Evolutionary conservation across 306 rosid genomes (phyloP).

Genomic region (Rosa chinensis): DNA sequence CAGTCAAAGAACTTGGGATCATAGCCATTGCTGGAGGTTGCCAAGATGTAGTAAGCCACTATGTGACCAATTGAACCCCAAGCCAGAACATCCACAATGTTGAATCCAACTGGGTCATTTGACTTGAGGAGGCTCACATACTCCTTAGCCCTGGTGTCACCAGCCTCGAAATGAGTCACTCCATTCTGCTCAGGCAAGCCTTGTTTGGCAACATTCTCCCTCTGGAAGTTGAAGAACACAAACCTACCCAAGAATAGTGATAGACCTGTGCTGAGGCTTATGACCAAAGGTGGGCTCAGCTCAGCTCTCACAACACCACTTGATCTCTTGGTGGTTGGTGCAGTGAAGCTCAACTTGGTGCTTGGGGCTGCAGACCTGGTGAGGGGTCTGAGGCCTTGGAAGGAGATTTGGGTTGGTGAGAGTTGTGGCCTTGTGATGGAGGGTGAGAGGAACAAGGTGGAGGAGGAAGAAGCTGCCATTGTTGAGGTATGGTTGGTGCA

Average conservation of each 20-base stretch:
- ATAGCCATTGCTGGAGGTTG: conserved; percentile 95
- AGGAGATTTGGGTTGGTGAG: conserved; percentile 52
- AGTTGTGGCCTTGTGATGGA: conserved; percentile 25
- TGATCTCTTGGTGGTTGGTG: conserved; percentile 28
- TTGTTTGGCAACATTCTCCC: conserved; percentile 94
- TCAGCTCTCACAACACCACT: conserved; percentile 54
- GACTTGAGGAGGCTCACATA: conserved; percentile 89
- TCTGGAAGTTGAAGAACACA: conserved; percentile 97
- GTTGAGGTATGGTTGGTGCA: background rate
- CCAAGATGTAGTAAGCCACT: conserved; percentile 89
- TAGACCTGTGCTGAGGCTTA: conserved; percentile 95
- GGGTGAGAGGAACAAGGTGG: conserved; percentile 53
- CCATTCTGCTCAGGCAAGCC: conserved; percentile 96
- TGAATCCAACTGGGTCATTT: conserved; percentile 97
- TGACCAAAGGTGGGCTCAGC: conserved; percentile 68
- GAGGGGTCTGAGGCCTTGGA: conserved; percentile 70
- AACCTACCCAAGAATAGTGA: conserved; percentile 90
- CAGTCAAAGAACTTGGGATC: conserved; percentile 79
- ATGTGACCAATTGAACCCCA: conserved; percentile 97
- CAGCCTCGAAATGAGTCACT: conserved; percentile 84
- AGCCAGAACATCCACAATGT: conserved; percentile 91
- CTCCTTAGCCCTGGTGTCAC: conserved; percentile 86
- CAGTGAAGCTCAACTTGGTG: conserved; percentile 12
- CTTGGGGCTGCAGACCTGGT: conserved; percentile 10
- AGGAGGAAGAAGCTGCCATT: conserved; percentile 61